Conservation (phyloP, 2,329 filamentous ascomycete species). For the Pseudocercospora cruenta region DNA sequence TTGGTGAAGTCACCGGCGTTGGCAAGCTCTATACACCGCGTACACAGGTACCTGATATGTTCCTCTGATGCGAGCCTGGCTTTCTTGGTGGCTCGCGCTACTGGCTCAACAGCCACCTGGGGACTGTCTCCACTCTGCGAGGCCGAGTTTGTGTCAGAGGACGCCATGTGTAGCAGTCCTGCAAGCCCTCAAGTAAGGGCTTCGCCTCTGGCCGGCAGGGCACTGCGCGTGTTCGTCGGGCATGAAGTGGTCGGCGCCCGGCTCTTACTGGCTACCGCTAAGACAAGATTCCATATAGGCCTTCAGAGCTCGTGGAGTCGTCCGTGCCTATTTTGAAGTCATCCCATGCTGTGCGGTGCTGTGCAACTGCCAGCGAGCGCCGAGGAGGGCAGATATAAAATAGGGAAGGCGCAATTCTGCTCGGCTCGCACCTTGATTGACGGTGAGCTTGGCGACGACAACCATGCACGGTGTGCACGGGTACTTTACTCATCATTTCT, state of each 20-base stretch:
- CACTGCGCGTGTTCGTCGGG: too few relatives aligned
- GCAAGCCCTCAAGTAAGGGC: neutral
- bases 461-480: neutral
- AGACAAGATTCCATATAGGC: too few relatives aligned
- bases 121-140: neutral
- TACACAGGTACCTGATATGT: neutral
- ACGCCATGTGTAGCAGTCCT: neutral
- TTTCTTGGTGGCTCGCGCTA: slow-evolving; percentile 11
- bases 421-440: too few relatives aligned
- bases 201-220: too few relatives aligned
- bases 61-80: slow-evolving; percentile 5
- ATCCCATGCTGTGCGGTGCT: neutral
- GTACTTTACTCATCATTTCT: neutral
- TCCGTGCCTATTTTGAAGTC: too few relatives aligned
- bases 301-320: too few relatives aligned
- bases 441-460: neutral
- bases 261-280: too few relatives aligned
- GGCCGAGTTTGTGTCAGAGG: neutral
- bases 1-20: neutral
- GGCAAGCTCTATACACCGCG: neutral
- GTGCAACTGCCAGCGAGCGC: neutral
- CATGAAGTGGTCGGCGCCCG: too few relatives aligned
- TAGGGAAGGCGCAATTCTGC: neutral
- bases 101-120: neutral
- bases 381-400: too few relatives aligned